phyloP scores from a whole-genome alignment of 805 yeast genomes.

The Pichia ethanolica region DNA sequence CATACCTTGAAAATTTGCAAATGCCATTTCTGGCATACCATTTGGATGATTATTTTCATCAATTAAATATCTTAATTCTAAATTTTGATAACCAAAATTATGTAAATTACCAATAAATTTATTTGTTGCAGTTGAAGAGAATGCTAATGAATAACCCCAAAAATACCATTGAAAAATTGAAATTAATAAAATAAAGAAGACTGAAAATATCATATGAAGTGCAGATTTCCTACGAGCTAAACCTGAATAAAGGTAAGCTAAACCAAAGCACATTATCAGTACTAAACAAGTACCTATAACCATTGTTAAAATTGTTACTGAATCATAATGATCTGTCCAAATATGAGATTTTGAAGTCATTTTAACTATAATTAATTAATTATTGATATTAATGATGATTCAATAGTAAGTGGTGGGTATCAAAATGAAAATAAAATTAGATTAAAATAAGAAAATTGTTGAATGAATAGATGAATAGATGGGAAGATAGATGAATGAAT shows the following conservation, averaged over 20 bases:
- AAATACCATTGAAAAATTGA: constrained; percentile 91
- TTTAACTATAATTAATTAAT: too few species aligned
- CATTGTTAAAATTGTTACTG: constrained; percentile 43
- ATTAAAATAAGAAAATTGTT: too few species aligned
- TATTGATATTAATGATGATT: too few species aligned
- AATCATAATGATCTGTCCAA: constrained; percentile 29
- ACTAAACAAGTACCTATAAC: constrained; percentile 63
- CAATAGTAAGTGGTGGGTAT: too few species aligned
- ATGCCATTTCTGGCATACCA: constrained; percentile 72
- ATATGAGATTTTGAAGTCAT: constrained; percentile 1
- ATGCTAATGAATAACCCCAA: constrained; percentile 96
- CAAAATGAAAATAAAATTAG: too few species aligned
- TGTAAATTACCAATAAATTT: constrained; percentile 83
- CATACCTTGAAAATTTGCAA: constrained; percentile 84
- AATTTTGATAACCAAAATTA: constrained; percentile 72
- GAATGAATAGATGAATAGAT: too few species aligned
- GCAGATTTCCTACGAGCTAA: constrained; percentile 88
- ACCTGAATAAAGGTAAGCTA: constrained; percentile 89
- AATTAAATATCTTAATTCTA: constrained; percentile 27
- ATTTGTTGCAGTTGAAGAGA: constrained; percentile 70
- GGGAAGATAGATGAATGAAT: too few species aligned
- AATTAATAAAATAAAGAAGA: constrained; percentile 38
- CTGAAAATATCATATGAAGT: constrained; percentile 74
- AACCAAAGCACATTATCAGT: constrained; percentile 89
- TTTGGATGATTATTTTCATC: neutral